A percentile compares a stretch with the other conserved stretches of the same genome.
Evolutionary conservation across 2,329 filamentous ascomycete genomes (phyloP).

Genomic region (Sarocladiaceae sp.): DNA sequence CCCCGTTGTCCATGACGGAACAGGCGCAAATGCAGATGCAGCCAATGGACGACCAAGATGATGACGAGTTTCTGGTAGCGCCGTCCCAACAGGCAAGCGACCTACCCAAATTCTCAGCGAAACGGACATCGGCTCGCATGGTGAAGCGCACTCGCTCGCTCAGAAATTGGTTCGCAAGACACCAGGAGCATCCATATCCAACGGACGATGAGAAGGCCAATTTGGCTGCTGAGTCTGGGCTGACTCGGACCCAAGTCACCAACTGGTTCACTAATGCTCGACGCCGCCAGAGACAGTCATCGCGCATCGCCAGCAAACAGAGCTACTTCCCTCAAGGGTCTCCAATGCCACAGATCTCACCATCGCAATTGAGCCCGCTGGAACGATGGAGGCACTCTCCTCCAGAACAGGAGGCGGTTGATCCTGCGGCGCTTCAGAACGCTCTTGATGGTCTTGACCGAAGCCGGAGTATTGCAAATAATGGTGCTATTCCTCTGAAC

Average conservation of each 20-base stretch:
- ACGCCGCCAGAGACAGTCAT: constrained; percentile 30
- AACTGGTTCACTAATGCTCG: constrained; percentile 50
- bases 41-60: constrained; percentile 11
- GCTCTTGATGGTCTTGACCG: not conserved
- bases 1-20: not conserved
- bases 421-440: not conserved
- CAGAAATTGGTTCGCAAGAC: constrained; percentile 40
- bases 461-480: not conserved
- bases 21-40: not conserved
- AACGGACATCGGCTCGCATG: constrained; percentile 33
- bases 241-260: constrained; percentile 39
- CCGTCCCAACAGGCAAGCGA: constrained; percentile 7
- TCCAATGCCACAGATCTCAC: constrained; percentile 7
- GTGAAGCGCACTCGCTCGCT: constrained; percentile 40
- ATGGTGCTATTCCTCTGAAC: not conserved
- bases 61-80: constrained; percentile 1
- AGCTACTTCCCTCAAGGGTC: constrained; percentile 3
- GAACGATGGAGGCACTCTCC: constrained; percentile 10
- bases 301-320: not conserved
- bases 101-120: constrained; percentile 17
- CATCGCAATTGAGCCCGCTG: constrained; percentile 6
- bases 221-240: constrained; percentile 37
- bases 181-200: constrained; percentile 44
- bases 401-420: constrained; percentile 8
- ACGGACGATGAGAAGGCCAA: constrained; percentile 38